Percentiles rank a stretch among this genome's conserved stretches.
These are phyloP conservation scores for Edaphochlamys debaryana DNA, from an alignment of 139 green algal species.

Conservation along the genomic window DNA sequence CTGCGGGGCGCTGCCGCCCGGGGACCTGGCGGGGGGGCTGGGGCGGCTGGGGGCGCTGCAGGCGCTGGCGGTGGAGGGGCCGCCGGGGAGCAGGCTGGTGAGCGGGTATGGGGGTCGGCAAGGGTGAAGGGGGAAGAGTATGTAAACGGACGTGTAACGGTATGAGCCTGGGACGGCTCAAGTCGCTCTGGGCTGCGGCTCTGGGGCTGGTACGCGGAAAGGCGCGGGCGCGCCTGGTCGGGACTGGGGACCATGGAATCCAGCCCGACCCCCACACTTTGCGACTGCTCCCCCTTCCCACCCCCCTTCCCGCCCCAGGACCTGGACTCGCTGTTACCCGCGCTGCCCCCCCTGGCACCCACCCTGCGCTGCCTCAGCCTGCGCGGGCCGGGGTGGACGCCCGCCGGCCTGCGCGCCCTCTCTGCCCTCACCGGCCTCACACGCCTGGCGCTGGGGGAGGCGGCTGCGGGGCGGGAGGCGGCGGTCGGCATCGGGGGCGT, in stretches of 20 bases:
- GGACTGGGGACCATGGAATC: no score
- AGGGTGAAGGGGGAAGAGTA: no score
- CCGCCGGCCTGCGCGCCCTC: background rate
- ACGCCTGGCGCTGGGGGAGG: background rate
- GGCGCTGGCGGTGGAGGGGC: background rate
- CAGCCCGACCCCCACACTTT: background rate
- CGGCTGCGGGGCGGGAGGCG: background rate
- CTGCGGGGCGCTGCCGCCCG: background rate
- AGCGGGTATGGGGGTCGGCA: no score
- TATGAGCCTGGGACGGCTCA: no score
- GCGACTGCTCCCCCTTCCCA: no score
- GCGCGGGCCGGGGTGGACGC: slow-evolving; percentile 14
- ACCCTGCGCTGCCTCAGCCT: slow-evolving; percentile 7
- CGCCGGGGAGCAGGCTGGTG: no score
- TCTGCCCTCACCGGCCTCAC: slow-evolving; percentile 16
- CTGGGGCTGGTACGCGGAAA: no score
- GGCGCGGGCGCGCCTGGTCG: no score
- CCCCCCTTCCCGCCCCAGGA: background rate
- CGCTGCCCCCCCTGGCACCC: background rate
- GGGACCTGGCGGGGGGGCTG: slow-evolving; percentile 10
- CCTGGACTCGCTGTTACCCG: background rate
- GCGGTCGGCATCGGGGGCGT: background rate
- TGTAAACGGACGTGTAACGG: no score
- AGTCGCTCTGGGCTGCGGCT: no score
- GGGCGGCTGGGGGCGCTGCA: background rate